Base-by-base conservation (phyloP, 345 rosid species). In the Linum usitatissimum region DNA sequence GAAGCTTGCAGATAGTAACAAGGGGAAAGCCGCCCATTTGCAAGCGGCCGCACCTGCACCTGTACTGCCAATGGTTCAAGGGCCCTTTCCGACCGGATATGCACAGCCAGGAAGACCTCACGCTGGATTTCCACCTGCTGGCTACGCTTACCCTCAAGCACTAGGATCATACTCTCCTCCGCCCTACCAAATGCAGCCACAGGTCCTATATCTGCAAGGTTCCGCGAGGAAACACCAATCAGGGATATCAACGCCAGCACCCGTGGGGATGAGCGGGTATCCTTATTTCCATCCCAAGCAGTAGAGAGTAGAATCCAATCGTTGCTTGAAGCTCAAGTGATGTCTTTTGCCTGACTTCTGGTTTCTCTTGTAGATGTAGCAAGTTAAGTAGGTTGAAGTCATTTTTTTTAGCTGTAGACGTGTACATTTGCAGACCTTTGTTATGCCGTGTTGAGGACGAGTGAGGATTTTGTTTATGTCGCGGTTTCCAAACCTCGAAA, bases 1-100 rank as follows among this genome's bases (percentile, higher is more conserved):
- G 67, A 83, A 85, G 70, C 75, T 73, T 66, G 91, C 87, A 9
- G 84, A 83, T 77, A 69, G 83, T 34, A 77, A 71, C 71, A 75
- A 76, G 68, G 69, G 81, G 17, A 80, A 80, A 75, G 71, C 78
- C 6, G 59, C 18, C 4, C 84, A 77, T 56, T 42, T 71, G 30
- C 85, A 76, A 57, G 18, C 64, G 49, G 72, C 79, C 6, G 60
- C 73, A 18, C 65, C 79, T 7, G 78, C 68, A 68, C 77, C 80
- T 15, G 45, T 73, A 53, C 10, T 65, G 53, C 75, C 76, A n/a
- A 64, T 79, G 68, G 68, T 74, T 30, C 38, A 34, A 34, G 38
- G 38, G 5, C 38, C 38, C 38, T 34, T 34, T 34, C 38, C 38
- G 8, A 66, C 71, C 9, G 85, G 81, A 28, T 82, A 82, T 60